Evolutionary conservation across 768 basidiomycete genomes (phyloP).

Genomic region (Suillus luteus): DNA sequence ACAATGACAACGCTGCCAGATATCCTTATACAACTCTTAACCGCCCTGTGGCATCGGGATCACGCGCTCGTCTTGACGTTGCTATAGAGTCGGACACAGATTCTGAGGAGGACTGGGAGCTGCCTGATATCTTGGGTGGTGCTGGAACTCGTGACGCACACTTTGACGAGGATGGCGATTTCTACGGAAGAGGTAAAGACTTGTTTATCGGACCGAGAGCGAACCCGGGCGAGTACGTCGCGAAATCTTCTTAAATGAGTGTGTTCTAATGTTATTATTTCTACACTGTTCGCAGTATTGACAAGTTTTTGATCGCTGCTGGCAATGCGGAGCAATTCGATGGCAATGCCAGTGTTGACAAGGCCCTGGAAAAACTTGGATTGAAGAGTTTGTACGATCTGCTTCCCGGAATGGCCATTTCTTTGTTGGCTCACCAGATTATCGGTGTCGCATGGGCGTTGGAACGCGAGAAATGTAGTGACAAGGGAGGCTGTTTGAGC

Average conservation of each 20-base stretch:
- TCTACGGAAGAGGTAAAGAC: slow-evolving; percentile 48
- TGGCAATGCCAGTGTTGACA: slow-evolving; percentile 57
- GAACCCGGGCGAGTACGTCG: slow-evolving; percentile 50
- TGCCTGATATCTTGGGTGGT: background rate
- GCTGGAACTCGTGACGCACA: slow-evolving; percentile 24
- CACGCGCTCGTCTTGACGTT: slow-evolving; percentile 13
- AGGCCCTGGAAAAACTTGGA: slow-evolving; percentile 54
- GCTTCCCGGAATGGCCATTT: slow-evolving; percentile 59
- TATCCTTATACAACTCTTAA: background rate
- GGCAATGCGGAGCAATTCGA: slow-evolving; percentile 62
- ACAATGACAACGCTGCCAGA: background rate
- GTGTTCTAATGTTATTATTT: slow-evolving; percentile 5
- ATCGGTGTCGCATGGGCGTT: slow-evolving; percentile 52
- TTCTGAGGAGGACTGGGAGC: background rate
- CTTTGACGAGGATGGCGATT: slow-evolving; percentile 48
- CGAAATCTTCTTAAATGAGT: background rate
- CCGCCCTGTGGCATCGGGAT: slow-evolving; percentile 23
- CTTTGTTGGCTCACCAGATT: slow-evolving; percentile 69
- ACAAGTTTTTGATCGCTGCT: slow-evolving; percentile 54
- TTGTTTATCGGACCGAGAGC: slow-evolving; percentile 47
- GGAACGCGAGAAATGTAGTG: slow-evolving; percentile 31
- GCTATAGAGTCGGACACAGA: background rate
- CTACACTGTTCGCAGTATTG: slow-evolving; percentile 36
- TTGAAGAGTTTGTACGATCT: slow-evolving; percentile 48
- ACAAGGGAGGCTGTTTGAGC: slow-evolving; percentile 34